These are phyloP conservation scores for Mortierella sp. DNA, from an alignment of 371 early-diverging fungal species.

Conservation along the genomic window DNA sequence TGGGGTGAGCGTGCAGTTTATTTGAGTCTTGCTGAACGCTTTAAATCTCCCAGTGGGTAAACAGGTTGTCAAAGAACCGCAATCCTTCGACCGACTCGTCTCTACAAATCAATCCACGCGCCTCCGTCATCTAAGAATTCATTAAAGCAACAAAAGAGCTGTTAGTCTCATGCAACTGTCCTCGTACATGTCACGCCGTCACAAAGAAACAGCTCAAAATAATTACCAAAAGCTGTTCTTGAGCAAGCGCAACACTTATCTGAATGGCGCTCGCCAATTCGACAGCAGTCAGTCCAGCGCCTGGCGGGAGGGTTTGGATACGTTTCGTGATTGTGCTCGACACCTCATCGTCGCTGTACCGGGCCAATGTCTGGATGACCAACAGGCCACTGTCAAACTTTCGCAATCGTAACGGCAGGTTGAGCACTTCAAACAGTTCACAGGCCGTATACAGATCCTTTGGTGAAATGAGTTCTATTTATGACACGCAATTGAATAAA, in stretches of 20 bases:
- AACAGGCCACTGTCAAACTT: slow-evolving; percentile 84
- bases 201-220: neutral
- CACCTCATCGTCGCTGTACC: slow-evolving; percentile 80
- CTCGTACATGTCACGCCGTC: too few relatives aligned
- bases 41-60: slow-evolving; percentile 54
- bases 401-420: slow-evolving; percentile 81
- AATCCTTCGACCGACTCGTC: slow-evolving; percentile 90
- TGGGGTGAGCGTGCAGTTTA: neutral
- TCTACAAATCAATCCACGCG: slow-evolving; percentile 82
- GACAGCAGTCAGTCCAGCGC: slow-evolving; percentile 74
- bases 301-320: slow-evolving; percentile 62
- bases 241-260: slow-evolving; percentile 74
- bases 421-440: slow-evolving; percentile 71
- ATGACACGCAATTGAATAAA: neutral
- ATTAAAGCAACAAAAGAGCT: slow-evolving; percentile 4
- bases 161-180: neutral
- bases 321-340: slow-evolving; percentile 69
- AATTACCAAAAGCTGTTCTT: slow-evolving; percentile 80
- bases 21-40: neutral
- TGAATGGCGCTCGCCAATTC: slow-evolving; percentile 79
- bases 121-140: slow-evolving; percentile 77
- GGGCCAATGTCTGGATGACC: slow-evolving; percentile 72
- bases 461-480: slow-evolving; percentile 85
- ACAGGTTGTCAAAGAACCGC: slow-evolving; percentile 84
- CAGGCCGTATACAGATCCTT: slow-evolving; percentile 87